A percentile compares a stretch with the other conserved stretches of the same genome.
These are phyloP conservation scores for Chlorella sorokiniana DNA, from an alignment of 139 green algal genomes.

Conservation along the genomic window DNA sequence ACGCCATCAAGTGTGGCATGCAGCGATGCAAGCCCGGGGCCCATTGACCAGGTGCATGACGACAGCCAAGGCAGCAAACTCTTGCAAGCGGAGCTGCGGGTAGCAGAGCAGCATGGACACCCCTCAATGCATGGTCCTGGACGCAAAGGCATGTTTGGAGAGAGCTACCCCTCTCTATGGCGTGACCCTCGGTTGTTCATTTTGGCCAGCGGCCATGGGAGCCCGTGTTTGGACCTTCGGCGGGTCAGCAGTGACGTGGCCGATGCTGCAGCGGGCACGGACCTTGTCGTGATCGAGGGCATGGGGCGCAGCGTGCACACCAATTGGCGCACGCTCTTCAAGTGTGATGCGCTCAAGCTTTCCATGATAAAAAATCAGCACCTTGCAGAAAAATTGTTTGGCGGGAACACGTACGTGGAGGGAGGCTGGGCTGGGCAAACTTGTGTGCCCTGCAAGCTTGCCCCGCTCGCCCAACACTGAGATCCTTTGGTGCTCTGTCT, in stretches of 20 bases:
- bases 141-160: slow-evolving; percentile 48
- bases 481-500: no score
- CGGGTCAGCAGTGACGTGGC: slow-evolving; percentile 75
- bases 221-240: slow-evolving; percentile 94
- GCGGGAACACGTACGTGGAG: slow-evolving; percentile 82
- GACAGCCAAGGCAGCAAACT: background rate
- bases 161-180: slow-evolving; percentile 42
- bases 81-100: background rate
- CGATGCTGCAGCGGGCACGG: slow-evolving; percentile 76
- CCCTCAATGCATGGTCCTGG: background rate
- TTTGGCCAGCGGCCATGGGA: slow-evolving; percentile 81
- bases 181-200: slow-evolving; percentile 73
- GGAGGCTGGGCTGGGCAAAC: no score
- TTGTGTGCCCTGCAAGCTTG: no score
- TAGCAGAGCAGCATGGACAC: background rate
- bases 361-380: slow-evolving; percentile 97
- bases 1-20: no score
- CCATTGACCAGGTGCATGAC: no score
- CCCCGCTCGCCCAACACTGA: no score
- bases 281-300: slow-evolving; percentile 96
- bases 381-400: slow-evolving; percentile 84
- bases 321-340: slow-evolving; percentile 75
- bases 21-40: no score
- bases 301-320: slow-evolving; percentile 94
- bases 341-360: slow-evolving; percentile 93